Evolutionary conservation across 495 filamentous ascomycete genomes (phyloP).

Genomic region (Penicillium cosmopolitanum): DNA sequence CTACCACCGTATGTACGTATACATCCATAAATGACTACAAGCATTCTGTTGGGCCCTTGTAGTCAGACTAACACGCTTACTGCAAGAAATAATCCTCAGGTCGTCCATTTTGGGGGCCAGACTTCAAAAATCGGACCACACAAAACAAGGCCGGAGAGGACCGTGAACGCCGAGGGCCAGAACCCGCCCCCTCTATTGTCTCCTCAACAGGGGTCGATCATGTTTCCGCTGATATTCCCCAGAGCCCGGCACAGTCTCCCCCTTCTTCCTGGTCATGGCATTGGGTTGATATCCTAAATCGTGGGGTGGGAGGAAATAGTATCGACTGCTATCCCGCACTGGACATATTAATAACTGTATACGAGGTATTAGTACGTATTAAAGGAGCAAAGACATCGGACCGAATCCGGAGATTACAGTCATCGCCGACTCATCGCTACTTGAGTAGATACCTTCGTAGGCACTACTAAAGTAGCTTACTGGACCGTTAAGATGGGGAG

Average conservation of each 20-base stretch:
- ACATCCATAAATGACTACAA: background rate
- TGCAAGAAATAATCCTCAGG: background rate
- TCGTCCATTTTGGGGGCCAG: background rate
- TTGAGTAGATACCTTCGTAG: background rate
- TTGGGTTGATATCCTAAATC: background rate
- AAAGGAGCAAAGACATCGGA: background rate
- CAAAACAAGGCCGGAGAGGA: background rate
- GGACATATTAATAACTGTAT: too few relatives aligned
- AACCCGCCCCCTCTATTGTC: constrained; percentile 3
- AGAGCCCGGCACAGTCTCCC: background rate
- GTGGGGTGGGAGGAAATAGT: background rate
- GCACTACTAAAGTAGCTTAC: background rate
- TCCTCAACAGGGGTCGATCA: constrained; percentile 1
- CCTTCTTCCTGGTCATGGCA: background rate
- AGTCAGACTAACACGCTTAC: background rate
- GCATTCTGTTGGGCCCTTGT: background rate
- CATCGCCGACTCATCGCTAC: background rate
- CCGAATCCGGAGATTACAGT: background rate
- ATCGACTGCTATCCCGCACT: too few relatives aligned
- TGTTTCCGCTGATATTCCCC: background rate
- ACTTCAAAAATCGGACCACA: background rate
- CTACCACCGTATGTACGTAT: background rate
- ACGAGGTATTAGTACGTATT: background rate
- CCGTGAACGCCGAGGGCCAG: background rate
- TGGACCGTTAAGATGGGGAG: background rate